These are phyloP conservation scores for Cutaneotrichosporon dermatis DNA, from an alignment of 1,284 basidiomycete genomes.

Conservation along the genomic window DNA sequence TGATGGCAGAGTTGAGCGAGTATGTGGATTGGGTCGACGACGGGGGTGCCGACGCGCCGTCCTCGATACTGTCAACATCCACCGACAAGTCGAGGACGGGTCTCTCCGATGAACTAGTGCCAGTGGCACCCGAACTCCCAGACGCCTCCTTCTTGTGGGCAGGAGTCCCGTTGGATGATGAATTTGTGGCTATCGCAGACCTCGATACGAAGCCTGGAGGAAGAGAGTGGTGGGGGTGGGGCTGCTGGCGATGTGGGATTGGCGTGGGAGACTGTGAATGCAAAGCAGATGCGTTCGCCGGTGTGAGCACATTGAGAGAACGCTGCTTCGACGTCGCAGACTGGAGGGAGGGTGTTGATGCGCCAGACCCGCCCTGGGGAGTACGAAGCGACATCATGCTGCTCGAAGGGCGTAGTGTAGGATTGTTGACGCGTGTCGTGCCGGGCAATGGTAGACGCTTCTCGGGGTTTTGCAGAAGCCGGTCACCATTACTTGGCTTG, in stretches of 20 bases:
- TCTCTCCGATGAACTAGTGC: background rate
- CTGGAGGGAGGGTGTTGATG: background rate
- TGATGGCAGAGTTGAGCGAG: constrained; percentile 1
- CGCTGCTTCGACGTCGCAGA: background rate
- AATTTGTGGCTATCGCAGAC: background rate
- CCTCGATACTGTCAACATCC: background rate
- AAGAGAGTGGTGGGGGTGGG: background rate
- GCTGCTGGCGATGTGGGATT: background rate
- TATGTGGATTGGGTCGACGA: background rate
- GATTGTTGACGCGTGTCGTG: background rate
- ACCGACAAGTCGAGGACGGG: background rate
- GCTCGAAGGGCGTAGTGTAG: background rate
- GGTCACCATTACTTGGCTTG: constrained; percentile 22
- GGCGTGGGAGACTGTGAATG: no score
- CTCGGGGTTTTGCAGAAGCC: constrained; percentile 8
- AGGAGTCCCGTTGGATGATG: background rate
- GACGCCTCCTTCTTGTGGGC: background rate
- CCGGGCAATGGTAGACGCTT: constrained; percentile 3
- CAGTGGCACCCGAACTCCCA: background rate
- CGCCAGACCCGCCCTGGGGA: background rate
- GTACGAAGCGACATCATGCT: constrained; percentile 3
- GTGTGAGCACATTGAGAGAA: background rate
- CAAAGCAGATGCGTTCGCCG: background rate
- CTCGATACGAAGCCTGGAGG: background rate
- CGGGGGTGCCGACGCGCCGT: background rate